These are phyloP conservation scores for Vigna hirtella DNA, from an alignment of 306 rosid species.

Conservation along the genomic window DNA sequence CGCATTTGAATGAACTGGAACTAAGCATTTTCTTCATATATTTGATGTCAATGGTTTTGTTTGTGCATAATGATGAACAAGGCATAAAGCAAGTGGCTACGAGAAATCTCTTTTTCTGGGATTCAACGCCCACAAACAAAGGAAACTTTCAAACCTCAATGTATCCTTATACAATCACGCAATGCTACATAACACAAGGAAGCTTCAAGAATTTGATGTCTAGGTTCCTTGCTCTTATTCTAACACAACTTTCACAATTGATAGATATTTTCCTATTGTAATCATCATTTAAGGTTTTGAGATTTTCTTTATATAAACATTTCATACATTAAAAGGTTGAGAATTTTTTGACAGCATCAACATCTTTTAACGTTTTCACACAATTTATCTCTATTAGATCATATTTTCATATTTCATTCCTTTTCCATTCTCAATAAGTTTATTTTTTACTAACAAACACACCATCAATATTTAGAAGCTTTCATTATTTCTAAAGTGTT, in stretches of 20 bases:
- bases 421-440: no score
- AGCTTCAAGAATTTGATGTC: not conserved
- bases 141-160: not conserved
- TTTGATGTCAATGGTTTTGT: not conserved
- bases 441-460: no score
- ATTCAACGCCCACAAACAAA: not conserved
- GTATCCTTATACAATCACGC: not conserved
- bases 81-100: not conserved
- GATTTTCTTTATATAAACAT: no score
- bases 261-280: no score
- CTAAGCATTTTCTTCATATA: not conserved
- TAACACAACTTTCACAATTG: not conserved
- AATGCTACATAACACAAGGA: not conserved
- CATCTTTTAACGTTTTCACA: no score
- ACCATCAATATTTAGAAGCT: no score
- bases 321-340: no score
- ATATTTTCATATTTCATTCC: no score
- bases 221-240: not conserved
- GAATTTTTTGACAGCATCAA: no score
- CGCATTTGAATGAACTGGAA: not conserved
- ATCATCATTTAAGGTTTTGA: no score
- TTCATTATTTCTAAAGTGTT: no score
- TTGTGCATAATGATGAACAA: not conserved
- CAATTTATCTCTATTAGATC: no score
- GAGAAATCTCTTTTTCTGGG: not conserved